A percentile compares a stretch with the other conserved stretches of the same genome.
Evolutionary conservation across 192 early-diverging fungal species (phyloP).

Genomic region (Coemansia sp.): DNA sequence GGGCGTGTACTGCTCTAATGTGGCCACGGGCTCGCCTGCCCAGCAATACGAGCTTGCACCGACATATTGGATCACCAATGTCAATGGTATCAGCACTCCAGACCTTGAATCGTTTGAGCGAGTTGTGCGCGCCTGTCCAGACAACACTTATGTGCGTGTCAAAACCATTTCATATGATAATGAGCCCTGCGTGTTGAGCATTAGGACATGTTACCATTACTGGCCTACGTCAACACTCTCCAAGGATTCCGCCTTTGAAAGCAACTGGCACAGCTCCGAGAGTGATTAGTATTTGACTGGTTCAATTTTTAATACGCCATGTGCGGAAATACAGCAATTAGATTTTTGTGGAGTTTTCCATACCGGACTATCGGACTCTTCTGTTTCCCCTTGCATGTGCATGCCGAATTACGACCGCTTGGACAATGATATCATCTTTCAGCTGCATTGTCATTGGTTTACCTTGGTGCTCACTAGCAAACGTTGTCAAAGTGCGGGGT

Average conservation of each 20-base stretch:
- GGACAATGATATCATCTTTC: no score
- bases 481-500: no score
- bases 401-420: no score
- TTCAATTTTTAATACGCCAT: no score
- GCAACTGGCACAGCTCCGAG: constrained; percentile 50
- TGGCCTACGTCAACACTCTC: constrained; percentile 65
- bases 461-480: no score
- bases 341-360: no score
- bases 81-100: constrained; percentile 59
- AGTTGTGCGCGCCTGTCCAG: constrained; percentile 57
- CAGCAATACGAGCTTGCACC: constrained; percentile 59
- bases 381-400: no score
- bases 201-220: constrained; percentile 73
- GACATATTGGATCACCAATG: constrained; percentile 66
- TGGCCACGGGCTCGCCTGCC: constrained; percentile 65
- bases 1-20: constrained; percentile 64
- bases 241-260: constrained; percentile 39
- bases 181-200: constrained; percentile 60
- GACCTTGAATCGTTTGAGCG: constrained; percentile 64
- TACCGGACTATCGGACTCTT: no score
- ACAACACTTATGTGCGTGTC: constrained; percentile 53
- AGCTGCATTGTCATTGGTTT: no score
- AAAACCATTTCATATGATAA: constrained; percentile 28
- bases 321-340: no score
- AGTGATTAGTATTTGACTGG: no score